Conservation (phyloP, 805 yeast genomes). For the Wickerhamomyces strasburgensis region DNA sequence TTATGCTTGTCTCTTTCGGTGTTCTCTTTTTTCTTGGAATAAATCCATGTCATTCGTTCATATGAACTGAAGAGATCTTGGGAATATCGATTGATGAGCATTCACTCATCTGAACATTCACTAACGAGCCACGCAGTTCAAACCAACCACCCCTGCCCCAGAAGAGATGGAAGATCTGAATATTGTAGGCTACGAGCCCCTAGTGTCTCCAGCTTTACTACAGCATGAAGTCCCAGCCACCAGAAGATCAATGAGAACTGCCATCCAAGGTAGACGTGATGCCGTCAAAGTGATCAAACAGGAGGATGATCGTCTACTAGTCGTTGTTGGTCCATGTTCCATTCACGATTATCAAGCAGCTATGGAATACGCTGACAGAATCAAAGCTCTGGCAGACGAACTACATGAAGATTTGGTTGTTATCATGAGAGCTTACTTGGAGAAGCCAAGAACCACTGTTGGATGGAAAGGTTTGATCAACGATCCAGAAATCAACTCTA, state of each 20-base stretch:
- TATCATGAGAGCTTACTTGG: conserved; percentile 96
- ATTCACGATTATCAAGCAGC: conserved; percentile 91
- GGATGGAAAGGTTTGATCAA: conserved; percentile 99
- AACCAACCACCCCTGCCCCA: conserved; percentile 18
- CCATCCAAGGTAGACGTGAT: conserved; percentile 71
- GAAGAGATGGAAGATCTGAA: conserved; percentile 61
- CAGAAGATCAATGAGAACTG: conserved; percentile 51
- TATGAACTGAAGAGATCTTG: too few species aligned
- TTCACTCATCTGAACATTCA: not conserved
- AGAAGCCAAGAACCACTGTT: conserved; percentile 97
- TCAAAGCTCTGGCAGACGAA: conserved; percentile 64
- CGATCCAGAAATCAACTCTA: conserved; percentile 90
- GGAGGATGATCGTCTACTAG: conserved; percentile 75
- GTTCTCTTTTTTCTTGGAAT: too few species aligned
- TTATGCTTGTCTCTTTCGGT: too few species aligned
- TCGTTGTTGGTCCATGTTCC: conserved; percentile 96
- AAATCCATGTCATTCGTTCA: too few species aligned
- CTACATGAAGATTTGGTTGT: conserved; percentile 72
- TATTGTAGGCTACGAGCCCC: conserved; percentile 87
- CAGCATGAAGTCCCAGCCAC: conserved; percentile 79
- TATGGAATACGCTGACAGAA: conserved; percentile 72
- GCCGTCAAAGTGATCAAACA: conserved; percentile 71
- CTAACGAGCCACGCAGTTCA: not conserved
- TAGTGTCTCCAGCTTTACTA: conserved; percentile 86
- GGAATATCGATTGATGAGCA: not conserved